Evolutionary conservation across 176 grass and related monocot species (phyloP).

Genomic region (Hordeum vulgare): DNA sequence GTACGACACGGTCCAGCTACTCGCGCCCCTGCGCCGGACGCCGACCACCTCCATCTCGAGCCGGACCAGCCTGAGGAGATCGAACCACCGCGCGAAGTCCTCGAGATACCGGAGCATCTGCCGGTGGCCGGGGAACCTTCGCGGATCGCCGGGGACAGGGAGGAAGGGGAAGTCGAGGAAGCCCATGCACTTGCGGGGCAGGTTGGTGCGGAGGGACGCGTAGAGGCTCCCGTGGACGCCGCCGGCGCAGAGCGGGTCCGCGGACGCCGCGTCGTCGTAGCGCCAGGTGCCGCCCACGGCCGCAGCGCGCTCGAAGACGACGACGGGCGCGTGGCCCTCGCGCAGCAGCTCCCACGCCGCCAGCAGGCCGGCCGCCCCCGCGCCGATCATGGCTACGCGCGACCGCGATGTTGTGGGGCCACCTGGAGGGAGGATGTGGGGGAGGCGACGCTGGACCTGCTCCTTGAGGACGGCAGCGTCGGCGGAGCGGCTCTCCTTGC

Average conservation of each 20-base stretch:
- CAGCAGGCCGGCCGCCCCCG: slow-evolving; percentile 52
- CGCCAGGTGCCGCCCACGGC: slow-evolving; percentile 64
- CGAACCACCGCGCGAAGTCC: slow-evolving; percentile 48
- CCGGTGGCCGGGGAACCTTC: not conserved
- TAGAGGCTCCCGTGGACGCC: too few species aligned
- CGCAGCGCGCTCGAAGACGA: slow-evolving; percentile 45
- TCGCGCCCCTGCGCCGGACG: not conserved
- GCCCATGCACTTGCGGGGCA: slow-evolving; percentile 71
- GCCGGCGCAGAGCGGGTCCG: too few species aligned
- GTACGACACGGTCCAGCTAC: too few species aligned
- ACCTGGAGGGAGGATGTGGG: too few species aligned
- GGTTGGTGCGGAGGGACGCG: slow-evolving; percentile 58
- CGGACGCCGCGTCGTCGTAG: not conserved
- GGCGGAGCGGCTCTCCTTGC: too few species aligned
- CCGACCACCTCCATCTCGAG: slow-evolving; percentile 47
- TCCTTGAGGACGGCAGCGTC: too few species aligned
- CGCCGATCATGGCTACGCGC: slow-evolving; percentile 58
- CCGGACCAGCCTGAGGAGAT: slow-evolving; percentile 36
- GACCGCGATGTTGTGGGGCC: too few species aligned
- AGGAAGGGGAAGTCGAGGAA: slow-evolving; percentile 77
- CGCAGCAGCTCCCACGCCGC: slow-evolving; percentile 49
- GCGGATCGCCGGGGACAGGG: not conserved
- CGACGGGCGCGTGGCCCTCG: slow-evolving; percentile 59
- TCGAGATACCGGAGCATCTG: slow-evolving; percentile 19
- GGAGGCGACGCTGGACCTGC: too few species aligned